Base-by-base conservation (phyloP, 208 protist species). In the Herpetomonas muscarum region DNA sequence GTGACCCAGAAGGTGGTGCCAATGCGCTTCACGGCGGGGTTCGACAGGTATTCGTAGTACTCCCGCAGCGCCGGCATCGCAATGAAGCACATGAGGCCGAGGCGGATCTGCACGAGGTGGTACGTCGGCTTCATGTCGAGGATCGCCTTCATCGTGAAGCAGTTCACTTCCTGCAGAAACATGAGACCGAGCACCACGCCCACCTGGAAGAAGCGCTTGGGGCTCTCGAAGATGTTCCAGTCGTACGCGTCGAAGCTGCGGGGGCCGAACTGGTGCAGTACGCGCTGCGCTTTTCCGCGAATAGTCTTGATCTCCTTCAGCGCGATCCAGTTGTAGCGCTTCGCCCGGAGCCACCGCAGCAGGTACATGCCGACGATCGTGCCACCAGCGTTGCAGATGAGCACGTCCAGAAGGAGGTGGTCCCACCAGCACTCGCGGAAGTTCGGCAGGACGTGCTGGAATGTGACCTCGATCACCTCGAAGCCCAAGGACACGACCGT, bases 341-440 rank as follows among this genome's bases (percentile, higher is more conserved):
- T 91, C 30, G 87, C 85, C 24, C 73, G 72, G 21, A 93, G 67
- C 41, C 46, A 37, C 25, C 71, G 61, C 55, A 97, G 71, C 34
- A 82, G 67, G 57, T 70, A 71, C 47, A 87, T 72, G 19, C 97
- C 97, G 2, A 98, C 37, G 3, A 97, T 51, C 47, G 97, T 98
- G 34, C 97, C 97, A 3, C 95, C 69, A 9, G 64, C 72, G 76
- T 99, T 99, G 76, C 96, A 98, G n/a, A 97, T 58, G 0, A 98
- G 52, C 22, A 98, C 86, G 70, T 99, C 97, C 4, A 98, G 69
- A 26, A 99, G 61, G 4, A 98, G 19, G 68, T 98, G 94, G 67
- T 99, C 97, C 96, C 97, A 99, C 97, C 97, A 99, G 82, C 97
- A 99, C 78, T 99, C 96, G n/a, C 74, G 65, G 67, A 99, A 98